These are phyloP conservation scores for Endocarpon pusillum DNA, from an alignment of 495 filamentous ascomycete species.

Conservation along the genomic window DNA sequence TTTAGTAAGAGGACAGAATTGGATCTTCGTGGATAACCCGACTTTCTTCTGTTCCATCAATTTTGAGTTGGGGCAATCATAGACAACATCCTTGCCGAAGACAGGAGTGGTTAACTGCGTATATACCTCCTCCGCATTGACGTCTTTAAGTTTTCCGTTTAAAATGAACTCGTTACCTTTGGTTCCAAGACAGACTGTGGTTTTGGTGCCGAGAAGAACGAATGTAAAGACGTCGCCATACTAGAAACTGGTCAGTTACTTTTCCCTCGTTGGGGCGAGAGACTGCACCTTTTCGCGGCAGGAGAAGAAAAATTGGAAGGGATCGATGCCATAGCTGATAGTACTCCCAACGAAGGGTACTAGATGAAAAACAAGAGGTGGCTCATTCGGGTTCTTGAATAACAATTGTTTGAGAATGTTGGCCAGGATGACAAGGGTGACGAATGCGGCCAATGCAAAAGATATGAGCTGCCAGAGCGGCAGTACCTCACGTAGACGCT, in stretches of 20 bases:
- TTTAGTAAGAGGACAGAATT: not conserved
- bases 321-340: constrained; percentile 47
- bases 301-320: constrained; percentile 41
- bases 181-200: constrained; percentile 42
- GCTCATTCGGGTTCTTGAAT: constrained; percentile 45
- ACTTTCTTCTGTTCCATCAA: constrained; percentile 58
- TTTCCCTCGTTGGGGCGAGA: not conserved
- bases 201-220: constrained; percentile 44
- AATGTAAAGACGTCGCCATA: constrained; percentile 53
- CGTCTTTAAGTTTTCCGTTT: constrained; percentile 41
- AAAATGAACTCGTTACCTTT: constrained; percentile 48
- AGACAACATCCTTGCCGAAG: constrained; percentile 46
- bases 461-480: no score
- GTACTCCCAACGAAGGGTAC: constrained; percentile 46
- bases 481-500: no score
- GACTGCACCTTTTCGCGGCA: constrained; percentile 33
- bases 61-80: constrained; percentile 48
- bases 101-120: constrained; percentile 42
- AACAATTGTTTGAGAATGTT: constrained; percentile 58
- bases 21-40: not conserved
- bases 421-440: no score
- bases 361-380: constrained; percentile 49
- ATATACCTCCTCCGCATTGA: constrained; percentile 50
- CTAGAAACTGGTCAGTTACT: constrained; percentile 15
- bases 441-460: no score